phyloP scores from a whole-genome alignment of 2,329 filamentous ascomycete species.

The Exutisphaerella laricina region DNA sequence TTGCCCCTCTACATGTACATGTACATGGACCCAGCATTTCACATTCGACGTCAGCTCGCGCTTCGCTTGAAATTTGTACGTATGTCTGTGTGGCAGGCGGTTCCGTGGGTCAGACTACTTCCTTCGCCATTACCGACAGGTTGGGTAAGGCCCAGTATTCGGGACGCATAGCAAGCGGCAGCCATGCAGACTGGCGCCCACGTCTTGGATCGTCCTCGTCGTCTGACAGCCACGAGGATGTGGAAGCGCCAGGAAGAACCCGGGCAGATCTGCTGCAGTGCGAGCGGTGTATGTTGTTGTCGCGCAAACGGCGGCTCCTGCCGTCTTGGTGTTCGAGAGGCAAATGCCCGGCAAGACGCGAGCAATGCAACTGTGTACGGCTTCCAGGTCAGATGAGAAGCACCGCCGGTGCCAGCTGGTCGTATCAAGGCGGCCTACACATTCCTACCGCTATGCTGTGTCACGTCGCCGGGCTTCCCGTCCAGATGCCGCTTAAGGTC shows the following conservation, averaged over 20 bases:
- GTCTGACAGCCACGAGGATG: background rate
- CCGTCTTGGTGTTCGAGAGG: background rate
- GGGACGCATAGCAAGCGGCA: conserved; percentile 5
- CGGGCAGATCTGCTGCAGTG: background rate
- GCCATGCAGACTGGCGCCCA: conserved; percentile 5
- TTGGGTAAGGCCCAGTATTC: background rate
- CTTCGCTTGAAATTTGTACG: too few species aligned
- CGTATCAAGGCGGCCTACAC: conserved; percentile 6
- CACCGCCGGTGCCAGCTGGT: conserved; percentile 3
- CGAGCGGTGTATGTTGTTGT: conserved; percentile 1
- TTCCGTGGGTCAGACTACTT: background rate
- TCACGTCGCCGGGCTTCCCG: conserved; percentile 12
- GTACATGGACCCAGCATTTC: too few species aligned
- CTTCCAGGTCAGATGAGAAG: conserved; percentile 3
- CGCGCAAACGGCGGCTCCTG: conserved; percentile 2
- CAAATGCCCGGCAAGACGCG: background rate
- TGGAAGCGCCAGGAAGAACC: background rate
- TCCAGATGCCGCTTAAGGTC: conserved; percentile 9
- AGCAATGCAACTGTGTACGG: background rate
- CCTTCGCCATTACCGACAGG: background rate
- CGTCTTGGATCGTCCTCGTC: background rate
- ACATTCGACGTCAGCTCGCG: too few species aligned
- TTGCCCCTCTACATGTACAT: too few species aligned
- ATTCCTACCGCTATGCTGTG: too few species aligned
- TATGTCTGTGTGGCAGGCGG: too few species aligned